Base-by-base conservation (phyloP, 108 stramenopile genomes). In the Asterionellopsis glacialis region DNA sequence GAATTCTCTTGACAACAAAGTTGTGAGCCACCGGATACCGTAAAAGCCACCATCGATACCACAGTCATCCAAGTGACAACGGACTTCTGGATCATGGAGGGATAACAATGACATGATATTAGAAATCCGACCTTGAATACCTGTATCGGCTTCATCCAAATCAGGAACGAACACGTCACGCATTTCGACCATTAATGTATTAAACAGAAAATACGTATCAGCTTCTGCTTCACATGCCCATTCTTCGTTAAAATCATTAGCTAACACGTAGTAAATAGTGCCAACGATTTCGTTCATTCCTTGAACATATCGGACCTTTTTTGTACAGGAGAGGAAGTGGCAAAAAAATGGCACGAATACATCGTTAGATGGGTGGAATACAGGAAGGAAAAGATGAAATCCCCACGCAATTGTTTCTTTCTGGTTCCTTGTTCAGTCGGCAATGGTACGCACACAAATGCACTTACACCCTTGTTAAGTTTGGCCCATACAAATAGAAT, bases 231-330 rank as follows among this genome's bases (percentile, higher is more conserved):
- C 61, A 19, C 64, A 58, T 14, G 88, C 79, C 91, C 91, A 93
- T 21, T 76, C 79, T 43, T 79, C 76, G 56, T 80, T 82, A 27
- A 65, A 57, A 55, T 93, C 91, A 43, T 88, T 87, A 9, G 90
- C 93, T n/a, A 96, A 58, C 2, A 96, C 95, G 52, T 91, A 96
- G 70, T 91, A 93, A 0, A 98, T 70, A 10, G 95, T 94, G 13
- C 85, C 95, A 9, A 91, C 84, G 51, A 98, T 86, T 72, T 98
- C 98, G 57, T 98, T 98, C 98, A 98, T 98, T 23, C 98, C 98
- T 67, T 98, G 98, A 24, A 97, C 95, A 58, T 98, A 98, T 26
- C 87, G 79, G 48, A 86, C 81, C 85, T 83, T 26, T 0, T 25
- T 22, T 4, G 25, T 4, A 45, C 1, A 19, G 6, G 24, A 19